These are phyloP conservation scores for Xylaria sp. DNA, from an alignment of 2,329 filamentous ascomycete genomes.

Conservation along the genomic window DNA sequence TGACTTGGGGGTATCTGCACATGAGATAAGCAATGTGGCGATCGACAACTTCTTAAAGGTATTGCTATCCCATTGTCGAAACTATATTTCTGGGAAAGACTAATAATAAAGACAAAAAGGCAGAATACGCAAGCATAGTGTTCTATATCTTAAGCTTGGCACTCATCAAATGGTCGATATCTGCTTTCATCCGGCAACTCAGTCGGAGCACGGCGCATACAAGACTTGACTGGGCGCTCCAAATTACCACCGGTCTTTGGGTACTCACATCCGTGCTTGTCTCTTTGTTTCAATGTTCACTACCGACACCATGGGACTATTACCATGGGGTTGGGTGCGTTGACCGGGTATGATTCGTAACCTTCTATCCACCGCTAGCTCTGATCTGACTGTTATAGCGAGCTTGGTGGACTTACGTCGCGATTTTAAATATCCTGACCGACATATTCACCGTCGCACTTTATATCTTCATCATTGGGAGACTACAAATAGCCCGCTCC, in stretches of 20 bases:
- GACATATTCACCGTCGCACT: slow-evolving; percentile 13
- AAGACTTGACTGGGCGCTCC: slow-evolving; percentile 9
- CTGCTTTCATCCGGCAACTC: slow-evolving; percentile 21
- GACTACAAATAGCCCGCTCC: slow-evolving; percentile 6
- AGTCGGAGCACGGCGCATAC: slow-evolving; percentile 17
- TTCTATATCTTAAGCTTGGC: slow-evolving; percentile 23
- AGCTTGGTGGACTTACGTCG: slow-evolving; percentile 21
- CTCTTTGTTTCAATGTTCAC: slow-evolving; percentile 29
- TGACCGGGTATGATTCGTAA: slow-evolving; percentile 20
- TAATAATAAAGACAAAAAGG: slow-evolving; percentile 10
- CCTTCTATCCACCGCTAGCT: no score
- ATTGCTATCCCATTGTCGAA: neutral
- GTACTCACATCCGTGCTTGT: slow-evolving; percentile 12
- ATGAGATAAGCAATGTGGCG: neutral
- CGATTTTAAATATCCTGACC: slow-evolving; percentile 14
- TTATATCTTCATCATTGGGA: slow-evolving; percentile 12
- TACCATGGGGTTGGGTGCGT: slow-evolving; percentile 21
- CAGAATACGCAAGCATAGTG: slow-evolving; percentile 28
- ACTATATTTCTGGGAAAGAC: no score
- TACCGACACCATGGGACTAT: slow-evolving; percentile 31
- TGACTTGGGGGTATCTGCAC: slow-evolving; percentile 20
- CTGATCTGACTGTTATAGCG: slow-evolving; percentile 18
- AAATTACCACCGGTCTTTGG: slow-evolving; percentile 19
- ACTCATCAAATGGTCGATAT: slow-evolving; percentile 30
- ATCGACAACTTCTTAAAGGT: slow-evolving; percentile 27